A percentile compares a stretch with the other conserved stretches of the same genome.
These are phyloP conservation scores for Cardiosporidium cionae DNA, from an alignment of 169 alveolate genomes.

Conservation along the genomic window DNA sequence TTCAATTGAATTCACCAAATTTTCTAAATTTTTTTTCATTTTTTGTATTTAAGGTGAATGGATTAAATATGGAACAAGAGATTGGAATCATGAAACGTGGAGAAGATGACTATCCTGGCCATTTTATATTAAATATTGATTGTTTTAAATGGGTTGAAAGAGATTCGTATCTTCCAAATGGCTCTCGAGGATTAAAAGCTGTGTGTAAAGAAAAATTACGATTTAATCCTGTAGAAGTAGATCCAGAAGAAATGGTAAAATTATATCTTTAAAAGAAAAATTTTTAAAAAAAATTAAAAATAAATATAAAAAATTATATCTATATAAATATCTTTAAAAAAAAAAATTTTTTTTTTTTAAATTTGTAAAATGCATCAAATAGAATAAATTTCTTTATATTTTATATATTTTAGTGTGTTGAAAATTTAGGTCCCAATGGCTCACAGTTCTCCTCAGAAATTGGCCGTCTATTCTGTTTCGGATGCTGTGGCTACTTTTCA, in stretches of 20 bases:
- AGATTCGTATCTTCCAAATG: constrained; percentile 95
- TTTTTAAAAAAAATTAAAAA: constrained; percentile 6
- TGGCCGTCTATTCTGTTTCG: constrained; percentile 98
- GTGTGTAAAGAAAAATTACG: constrained; percentile 95
- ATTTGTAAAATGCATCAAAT: no score
- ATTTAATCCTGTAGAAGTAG: constrained; percentile 97
- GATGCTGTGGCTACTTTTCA: constrained; percentile 99
- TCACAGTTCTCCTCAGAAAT: constrained; percentile 75
- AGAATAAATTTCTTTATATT: no score
- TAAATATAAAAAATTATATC: neutral
- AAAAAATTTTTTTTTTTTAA: no score
- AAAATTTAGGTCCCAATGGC: constrained; percentile 65
- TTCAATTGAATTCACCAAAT: neutral
- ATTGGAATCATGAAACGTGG: neutral
- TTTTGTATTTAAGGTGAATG: neutral
- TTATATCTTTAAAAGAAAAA: constrained; percentile 11
- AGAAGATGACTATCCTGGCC: no score
- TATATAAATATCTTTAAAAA: neutral
- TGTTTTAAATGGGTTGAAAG: constrained; percentile 98
- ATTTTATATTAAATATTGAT: constrained; percentile 85
- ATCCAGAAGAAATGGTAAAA: constrained; percentile 92
- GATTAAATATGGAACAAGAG: neutral
- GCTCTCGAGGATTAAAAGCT: constrained; percentile 71
- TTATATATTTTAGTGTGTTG: neutral
- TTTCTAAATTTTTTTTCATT: no score